phyloP scores from a whole-genome alignment of 1,139 yeast genomes.

The Pichiaceae sp. region DNA sequence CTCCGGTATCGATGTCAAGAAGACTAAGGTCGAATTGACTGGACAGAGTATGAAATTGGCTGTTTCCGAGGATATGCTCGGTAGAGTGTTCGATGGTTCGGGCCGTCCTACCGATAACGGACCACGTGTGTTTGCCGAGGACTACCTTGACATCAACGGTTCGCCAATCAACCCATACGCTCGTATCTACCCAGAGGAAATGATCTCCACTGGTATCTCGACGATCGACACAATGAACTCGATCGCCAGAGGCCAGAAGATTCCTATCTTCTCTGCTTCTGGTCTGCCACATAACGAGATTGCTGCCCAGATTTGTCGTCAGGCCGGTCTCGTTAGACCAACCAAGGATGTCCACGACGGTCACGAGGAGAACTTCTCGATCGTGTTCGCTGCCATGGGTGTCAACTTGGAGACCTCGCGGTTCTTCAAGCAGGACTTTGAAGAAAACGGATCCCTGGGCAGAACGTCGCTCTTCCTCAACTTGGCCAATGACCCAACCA shows the following conservation, averaged over 20 bases:
- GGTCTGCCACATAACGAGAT: conserved; percentile 99
- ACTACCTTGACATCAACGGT: conserved; percentile 94
- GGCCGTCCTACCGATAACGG: conserved; percentile 99
- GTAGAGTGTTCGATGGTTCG: conserved; percentile 97
- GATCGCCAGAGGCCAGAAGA: conserved; percentile 99
- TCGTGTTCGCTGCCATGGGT: conserved; percentile 99
- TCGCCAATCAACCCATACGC: conserved; percentile 98
- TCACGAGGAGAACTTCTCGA: conserved; percentile 97
- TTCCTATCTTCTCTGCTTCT: conserved; percentile 96
- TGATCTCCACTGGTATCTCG: conserved; percentile 97
- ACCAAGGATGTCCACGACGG: conserved; percentile 99
- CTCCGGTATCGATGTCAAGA: conserved; percentile 94
- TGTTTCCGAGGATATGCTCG: conserved; percentile 94
- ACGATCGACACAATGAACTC: conserved; percentile 99
- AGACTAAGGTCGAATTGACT: conserved; percentile 93
- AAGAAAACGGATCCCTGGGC: conserved; percentile 96
- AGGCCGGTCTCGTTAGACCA: conserved; percentile 98
- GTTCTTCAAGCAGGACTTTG: conserved; percentile 97
- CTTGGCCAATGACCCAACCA: conserved; percentile 98
- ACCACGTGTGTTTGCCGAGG: conserved; percentile 97
- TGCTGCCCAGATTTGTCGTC: conserved; percentile 99
- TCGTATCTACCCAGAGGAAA: conserved; percentile 98
- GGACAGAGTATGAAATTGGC: conserved; percentile 90
- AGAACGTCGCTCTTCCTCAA: conserved; percentile 94
- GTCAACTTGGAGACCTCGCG: conserved; percentile 87